Evolutionary conservation across 1,139 yeast species (phyloP), one percentile per base, ranked within the genome.

Genomic region (Saccharomycopsis crataegensis): DNA sequence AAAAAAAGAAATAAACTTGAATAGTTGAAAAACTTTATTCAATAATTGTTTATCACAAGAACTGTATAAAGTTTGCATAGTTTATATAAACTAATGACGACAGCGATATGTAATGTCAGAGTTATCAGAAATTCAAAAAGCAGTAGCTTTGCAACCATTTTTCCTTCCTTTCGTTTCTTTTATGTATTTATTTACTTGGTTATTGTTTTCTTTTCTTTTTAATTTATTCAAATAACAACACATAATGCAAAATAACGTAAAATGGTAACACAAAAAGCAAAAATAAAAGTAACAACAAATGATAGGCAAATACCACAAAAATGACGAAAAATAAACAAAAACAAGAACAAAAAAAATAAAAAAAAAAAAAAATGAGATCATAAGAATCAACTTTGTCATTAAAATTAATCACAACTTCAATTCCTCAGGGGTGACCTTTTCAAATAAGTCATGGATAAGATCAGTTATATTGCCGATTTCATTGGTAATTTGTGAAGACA

Each of bases 401-500:
- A n/a, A 6, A 38, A n/a, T 38, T 16, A 16, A n/a, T 38, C n/a
- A 38, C 28, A 45, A 38, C 17, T 16, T 59, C 43, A 63, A 58
- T 3, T 63, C 62, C 49, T 63, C 67, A n/a, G 59, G 61, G 42
- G 79, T 76, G 33, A 84, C 76, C 46, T 79, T 77, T 16, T 94
- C 95, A 64, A 79, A 79, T 28, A 86, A 67, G 9, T 76, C 77
- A 50, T 79, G 80, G 48, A 85, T 74, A 40, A 75, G 68, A 1
- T 67, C 69, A 49, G 84, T 74, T 43, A 87, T 77, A 46, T 70
- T 74, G 57, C 83, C 82, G 61, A 87, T 68, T 64, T 85, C 89
- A 52, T 78, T 79, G 1, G 85, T 76, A 47, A 87, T 80, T 4
- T 83, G 77, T 36, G 83, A 74, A 0, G 91, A 82, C 40, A 86